Evolutionary conservation across 768 basidiomycete genomes (phyloP).

Genomic region (Lentinula boryana): DNA sequence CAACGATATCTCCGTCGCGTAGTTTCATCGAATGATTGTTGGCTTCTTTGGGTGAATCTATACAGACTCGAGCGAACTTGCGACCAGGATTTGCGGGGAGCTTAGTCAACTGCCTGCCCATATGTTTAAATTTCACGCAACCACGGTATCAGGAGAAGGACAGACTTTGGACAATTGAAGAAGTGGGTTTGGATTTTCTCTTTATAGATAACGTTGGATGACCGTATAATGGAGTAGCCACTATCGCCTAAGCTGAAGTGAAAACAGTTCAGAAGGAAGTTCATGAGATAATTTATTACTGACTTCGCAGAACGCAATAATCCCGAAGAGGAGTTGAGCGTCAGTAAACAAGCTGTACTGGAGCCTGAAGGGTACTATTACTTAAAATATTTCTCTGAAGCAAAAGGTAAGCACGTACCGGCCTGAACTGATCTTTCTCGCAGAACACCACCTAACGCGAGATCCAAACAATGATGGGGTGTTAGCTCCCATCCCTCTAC

Average conservation of each 20-base stretch:
- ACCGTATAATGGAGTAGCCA: slow-evolving; percentile 67
- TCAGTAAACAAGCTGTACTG: slow-evolving; percentile 77
- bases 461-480: slow-evolving; percentile 63
- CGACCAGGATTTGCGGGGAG: slow-evolving; percentile 36
- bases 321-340: slow-evolving; percentile 69
- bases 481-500: slow-evolving; percentile 76
- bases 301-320: slow-evolving; percentile 75
- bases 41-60: slow-evolving; percentile 46
- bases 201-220: slow-evolving; percentile 55
- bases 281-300: slow-evolving; percentile 16
- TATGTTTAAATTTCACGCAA: slow-evolving; percentile 12
- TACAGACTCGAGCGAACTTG: slow-evolving; percentile 43
- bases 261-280: slow-evolving; percentile 2
- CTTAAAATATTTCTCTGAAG: slow-evolving; percentile 15
- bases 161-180: slow-evolving; percentile 52
- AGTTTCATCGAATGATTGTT: slow-evolving; percentile 37
- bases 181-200: slow-evolving; percentile 45
- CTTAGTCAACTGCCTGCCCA: slow-evolving; percentile 47
- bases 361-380: slow-evolving; percentile 47
- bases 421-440: slow-evolving; percentile 63
- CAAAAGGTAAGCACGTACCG: slow-evolving; percentile 35
- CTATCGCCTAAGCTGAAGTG: slow-evolving; percentile 67
- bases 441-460: slow-evolving; percentile 67
- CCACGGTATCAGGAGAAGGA: slow-evolving; percentile 10
- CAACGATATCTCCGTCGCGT: slow-evolving; percentile 46